phyloP scores from a whole-genome alignment of 768 basidiomycete species.

The Russula griseocarnosa region DNA sequence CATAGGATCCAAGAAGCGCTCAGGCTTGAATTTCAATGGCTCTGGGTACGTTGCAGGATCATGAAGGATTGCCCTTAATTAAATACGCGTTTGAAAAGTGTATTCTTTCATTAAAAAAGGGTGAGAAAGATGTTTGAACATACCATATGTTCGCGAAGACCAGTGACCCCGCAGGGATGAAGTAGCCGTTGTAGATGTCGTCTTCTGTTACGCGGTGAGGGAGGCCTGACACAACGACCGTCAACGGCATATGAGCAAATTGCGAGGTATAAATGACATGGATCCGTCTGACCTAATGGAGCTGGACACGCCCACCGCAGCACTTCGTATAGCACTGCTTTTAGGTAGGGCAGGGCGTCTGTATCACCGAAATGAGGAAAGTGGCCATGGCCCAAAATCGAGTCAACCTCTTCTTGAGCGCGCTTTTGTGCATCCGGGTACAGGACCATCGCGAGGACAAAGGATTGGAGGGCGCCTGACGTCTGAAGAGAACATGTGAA shows the following conservation, averaged over 20 bases:
- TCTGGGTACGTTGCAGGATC: slow-evolving; percentile 9
- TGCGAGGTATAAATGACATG: not conserved
- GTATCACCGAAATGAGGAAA: slow-evolving; percentile 12
- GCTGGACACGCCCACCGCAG: slow-evolving; percentile 19
- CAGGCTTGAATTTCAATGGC: slow-evolving; percentile 15
- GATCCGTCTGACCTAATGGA: slow-evolving; percentile 7
- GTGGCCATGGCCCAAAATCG: slow-evolving; percentile 9
- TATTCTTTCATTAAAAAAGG: not conserved
- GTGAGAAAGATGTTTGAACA: not conserved
- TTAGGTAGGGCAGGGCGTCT: slow-evolving; percentile 18
- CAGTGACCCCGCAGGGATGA: slow-evolving; percentile 9
- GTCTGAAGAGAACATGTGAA: slow-evolving; percentile 14
- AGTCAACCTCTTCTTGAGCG: slow-evolving; percentile 36
- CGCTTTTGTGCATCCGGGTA: slow-evolving; percentile 33
- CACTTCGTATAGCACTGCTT: slow-evolving; percentile 22
- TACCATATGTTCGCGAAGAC: slow-evolving; percentile 16
- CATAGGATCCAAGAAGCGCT: slow-evolving; percentile 18
- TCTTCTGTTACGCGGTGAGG: slow-evolving; percentile 13
- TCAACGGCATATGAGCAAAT: not conserved
- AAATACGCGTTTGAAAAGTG: not conserved
- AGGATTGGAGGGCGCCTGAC: slow-evolving; percentile 25
- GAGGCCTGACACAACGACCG: not conserved
- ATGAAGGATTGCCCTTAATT: slow-evolving; percentile 12
- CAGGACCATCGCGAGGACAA: slow-evolving; percentile 35
- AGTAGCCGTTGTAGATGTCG: slow-evolving; percentile 20